A percentile compares a stretch with the other conserved stretches of the same genome.
phyloP scores from a whole-genome alignment of 2,329 filamentous ascomycete species.

The Xenoacremonium recifei region DNA sequence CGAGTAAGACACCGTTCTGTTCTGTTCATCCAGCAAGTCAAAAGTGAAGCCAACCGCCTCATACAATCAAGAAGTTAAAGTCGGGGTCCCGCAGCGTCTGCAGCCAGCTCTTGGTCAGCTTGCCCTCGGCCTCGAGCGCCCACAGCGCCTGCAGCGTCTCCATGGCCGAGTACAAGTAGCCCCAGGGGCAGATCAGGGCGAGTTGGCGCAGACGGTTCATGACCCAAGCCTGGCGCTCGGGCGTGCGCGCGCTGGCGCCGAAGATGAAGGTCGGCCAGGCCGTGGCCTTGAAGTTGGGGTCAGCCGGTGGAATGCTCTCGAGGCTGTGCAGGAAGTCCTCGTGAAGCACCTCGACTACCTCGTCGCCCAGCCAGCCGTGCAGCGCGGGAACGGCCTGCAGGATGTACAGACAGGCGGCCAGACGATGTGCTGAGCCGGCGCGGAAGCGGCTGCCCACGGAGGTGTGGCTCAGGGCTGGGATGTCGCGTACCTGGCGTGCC shows the following conservation, averaged over 20 bases:
- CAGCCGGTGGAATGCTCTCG: constrained; percentile 44
- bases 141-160: constrained; percentile 45
- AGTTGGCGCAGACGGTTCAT: constrained; percentile 42
- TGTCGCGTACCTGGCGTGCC: constrained; percentile 36
- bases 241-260: constrained; percentile 48
- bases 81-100: constrained; percentile 40
- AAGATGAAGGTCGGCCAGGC: constrained; percentile 57
- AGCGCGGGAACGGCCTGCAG: constrained; percentile 36
- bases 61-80: constrained; percentile 44
- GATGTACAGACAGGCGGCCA: constrained; percentile 47
- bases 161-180: constrained; percentile 46
- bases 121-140: constrained; percentile 34
- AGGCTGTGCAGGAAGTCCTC: constrained; percentile 47
- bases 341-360: constrained; percentile 35
- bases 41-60: too few species aligned
- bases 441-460: constrained; percentile 36
- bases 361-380: constrained; percentile 21
- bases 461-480: constrained; percentile 33
- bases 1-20: not conserved
- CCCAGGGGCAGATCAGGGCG: constrained; percentile 45
- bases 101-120: constrained; percentile 38
- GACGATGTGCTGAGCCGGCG: constrained; percentile 42
- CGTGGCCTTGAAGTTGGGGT: constrained; percentile 55
- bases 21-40: constrained; percentile 2
- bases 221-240: constrained; percentile 45